These are phyloP conservation scores for Polygonum aviculare DNA, from an alignment of 148 eudicot species.

Conservation along the genomic window DNA sequence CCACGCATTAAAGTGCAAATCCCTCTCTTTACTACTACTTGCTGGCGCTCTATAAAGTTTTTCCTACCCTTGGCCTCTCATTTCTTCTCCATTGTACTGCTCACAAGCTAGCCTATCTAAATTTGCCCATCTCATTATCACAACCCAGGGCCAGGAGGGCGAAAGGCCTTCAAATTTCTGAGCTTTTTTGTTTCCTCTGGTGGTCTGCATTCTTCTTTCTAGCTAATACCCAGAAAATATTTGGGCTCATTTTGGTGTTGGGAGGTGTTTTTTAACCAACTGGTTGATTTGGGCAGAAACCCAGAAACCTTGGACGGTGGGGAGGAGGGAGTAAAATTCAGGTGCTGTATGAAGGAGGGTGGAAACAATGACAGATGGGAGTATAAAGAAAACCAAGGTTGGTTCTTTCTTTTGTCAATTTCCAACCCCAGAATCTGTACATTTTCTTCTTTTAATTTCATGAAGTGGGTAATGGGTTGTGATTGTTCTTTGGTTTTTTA, in stretches of 20 bases:
- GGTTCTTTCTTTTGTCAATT: background rate
- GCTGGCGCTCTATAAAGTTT: conserved; percentile 1
- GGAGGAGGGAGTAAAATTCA: conserved; percentile 7
- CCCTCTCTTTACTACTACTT: background rate
- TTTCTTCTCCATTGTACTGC: background rate
- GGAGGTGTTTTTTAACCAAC: background rate
- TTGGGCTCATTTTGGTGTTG: background rate
- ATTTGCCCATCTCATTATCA: background rate
- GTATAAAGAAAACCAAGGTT: conserved; percentile 85
- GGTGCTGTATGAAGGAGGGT: conserved; percentile 50
- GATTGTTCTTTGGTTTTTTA: conserved; percentile 11
- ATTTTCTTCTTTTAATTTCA: background rate
- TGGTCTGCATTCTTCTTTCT: background rate
- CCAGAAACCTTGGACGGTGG: conserved; percentile 1
- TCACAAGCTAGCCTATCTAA: background rate
- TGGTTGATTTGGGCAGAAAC: conserved; percentile 1
- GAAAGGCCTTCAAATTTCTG: background rate
- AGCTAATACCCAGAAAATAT: background rate
- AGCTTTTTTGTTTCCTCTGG: background rate
- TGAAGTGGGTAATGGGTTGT: background rate
- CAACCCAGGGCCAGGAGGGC: background rate
- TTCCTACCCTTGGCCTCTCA: background rate
- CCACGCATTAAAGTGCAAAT: conserved; percentile 6
- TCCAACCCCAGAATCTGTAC: conserved; percentile 1
- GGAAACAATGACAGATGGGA: conserved; percentile 76